Conservation (phyloP, 805 yeast species). For the Nakazawaea sp. region DNA sequence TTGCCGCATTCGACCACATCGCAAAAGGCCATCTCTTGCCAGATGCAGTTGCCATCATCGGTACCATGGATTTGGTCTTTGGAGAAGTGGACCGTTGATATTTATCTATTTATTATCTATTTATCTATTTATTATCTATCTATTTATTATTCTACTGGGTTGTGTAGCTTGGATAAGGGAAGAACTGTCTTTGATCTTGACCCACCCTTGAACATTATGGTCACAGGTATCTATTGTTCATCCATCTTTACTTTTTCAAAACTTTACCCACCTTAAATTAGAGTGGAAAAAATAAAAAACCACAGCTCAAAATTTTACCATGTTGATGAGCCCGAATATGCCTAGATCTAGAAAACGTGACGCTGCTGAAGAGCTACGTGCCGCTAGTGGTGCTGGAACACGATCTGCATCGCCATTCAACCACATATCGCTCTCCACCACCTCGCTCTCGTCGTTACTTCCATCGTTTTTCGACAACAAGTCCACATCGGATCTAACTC, state of each 20-base stretch:
- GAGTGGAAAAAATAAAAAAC: too few species aligned
- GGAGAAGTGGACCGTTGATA: slow-evolving; percentile 86
- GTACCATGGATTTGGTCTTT: slow-evolving; percentile 92
- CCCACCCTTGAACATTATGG: too few species aligned
- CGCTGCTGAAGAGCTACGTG: too few species aligned
- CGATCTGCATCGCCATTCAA: slow-evolving; percentile 8
- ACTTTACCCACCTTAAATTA: too few species aligned
- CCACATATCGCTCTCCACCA: slow-evolving; percentile 22
- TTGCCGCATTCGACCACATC: slow-evolving; percentile 83
- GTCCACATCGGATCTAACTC: slow-evolving; percentile 16
- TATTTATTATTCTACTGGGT: slow-evolving; percentile 4
- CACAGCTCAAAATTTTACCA: too few species aligned
- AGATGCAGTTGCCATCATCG: slow-evolving; percentile 89
- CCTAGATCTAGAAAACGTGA: too few species aligned
- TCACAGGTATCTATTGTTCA: too few species aligned
- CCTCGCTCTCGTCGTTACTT: slow-evolving; percentile 23
- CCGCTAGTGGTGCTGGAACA: too few species aligned
- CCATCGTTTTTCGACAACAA: slow-evolving; percentile 20
- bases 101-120: slow-evolving; percentile 6
- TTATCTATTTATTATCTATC: slow-evolving; percentile 1
- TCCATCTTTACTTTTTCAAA: too few species aligned
- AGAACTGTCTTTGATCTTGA: too few species aligned
- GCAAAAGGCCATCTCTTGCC: slow-evolving; percentile 84
- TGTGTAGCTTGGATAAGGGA: too few species aligned
- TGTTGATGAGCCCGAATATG: too few species aligned